Evolutionary conservation across 129 eudicot genomes (phyloP), one percentile per base, ranked within the genome.

Genomic region (Scalesia atractyloides): DNA sequence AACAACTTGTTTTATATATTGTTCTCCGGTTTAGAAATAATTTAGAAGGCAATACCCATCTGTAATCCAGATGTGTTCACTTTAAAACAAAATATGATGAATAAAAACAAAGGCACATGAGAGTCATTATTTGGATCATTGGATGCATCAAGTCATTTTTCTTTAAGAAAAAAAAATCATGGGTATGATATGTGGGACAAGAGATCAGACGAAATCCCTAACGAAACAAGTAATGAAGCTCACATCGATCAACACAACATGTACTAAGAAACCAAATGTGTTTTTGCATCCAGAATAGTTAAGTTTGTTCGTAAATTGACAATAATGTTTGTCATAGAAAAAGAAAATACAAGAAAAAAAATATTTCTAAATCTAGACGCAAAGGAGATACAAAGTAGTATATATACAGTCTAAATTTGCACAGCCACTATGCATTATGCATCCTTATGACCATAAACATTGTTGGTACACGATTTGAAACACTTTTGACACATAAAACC

Each of bases 101-200:
- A 77, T 77, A 64, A 63, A 78, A 78, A 70, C 72, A 70, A 78
- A 71, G 17, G 20, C 72, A 53, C 77, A 78, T 78, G 82, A 70
- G 60, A 64, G 59, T 7, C 74, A 70, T 63, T 63, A 62, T 69
- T 61, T 37, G 53, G 65, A 59, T 57, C 43, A 22, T 61, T 36
- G 63, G 66, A 60, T 57, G 57, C 17, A 34, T 36, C 15, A 50
- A 34, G 37, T 77, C 70, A 69, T 69, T 69, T 18, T 36, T 48
- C 46, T 49, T 36, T 26, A 66, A 24, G 5, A 66, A 8, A n/a
- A 44, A 33, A 47, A 54, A 41, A 24, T 30, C 34, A 60, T 8
- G 46, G 57, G 17, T 72, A 46, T 18, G 37, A 0, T 19, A 74
- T 33, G 54, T 58, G 18, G 69, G 66, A 76, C 68, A 68, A 3